Evolutionary conservation across 2,329 filamentous ascomycete genomes (phyloP).

Genomic region (Boeremia lycopersici): DNA sequence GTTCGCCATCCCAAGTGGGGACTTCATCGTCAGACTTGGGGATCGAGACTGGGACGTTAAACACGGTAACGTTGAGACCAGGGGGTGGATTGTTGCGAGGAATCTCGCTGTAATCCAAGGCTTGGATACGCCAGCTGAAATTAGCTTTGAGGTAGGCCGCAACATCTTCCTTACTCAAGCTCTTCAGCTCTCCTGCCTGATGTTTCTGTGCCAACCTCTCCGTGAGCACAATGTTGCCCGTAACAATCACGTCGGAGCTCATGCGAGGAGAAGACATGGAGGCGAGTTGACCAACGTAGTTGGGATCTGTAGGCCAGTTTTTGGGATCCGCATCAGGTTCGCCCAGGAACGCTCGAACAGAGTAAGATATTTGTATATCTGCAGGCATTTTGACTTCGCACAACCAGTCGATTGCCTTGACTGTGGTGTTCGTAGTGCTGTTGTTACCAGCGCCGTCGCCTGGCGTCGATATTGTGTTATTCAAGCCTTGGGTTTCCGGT

Average conservation of each 20-base stretch:
- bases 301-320: conserved; percentile 46
- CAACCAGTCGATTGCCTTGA: conserved; percentile 37
- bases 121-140: conserved; percentile 43
- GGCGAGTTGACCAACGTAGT: conserved; percentile 50
- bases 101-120: conserved; percentile 37
- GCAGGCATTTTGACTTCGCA: conserved; percentile 40
- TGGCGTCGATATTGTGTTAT: conserved; percentile 18
- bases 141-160: conserved; percentile 34
- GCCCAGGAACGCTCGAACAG: conserved; percentile 41
- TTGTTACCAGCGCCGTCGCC: conserved; percentile 6
- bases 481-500: conserved; percentile 31
- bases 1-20: conserved; percentile 29
- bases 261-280: conserved; percentile 46
- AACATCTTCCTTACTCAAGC: conserved; percentile 28
- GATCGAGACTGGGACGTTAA: conserved; percentile 32
- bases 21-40: conserved; percentile 35
- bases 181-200: conserved; percentile 32
- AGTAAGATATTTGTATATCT: conserved; percentile 41
- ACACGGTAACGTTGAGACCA: conserved; percentile 40
- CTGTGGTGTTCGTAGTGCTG: conserved; percentile 12
- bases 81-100: conserved; percentile 31
- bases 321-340: conserved; percentile 30
- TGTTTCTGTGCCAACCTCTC: conserved; percentile 39
- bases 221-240: conserved; percentile 50
- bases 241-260: conserved; percentile 47